Conservation (phyloP, 345 rosid species). For the Lepidium africanum region DNA sequence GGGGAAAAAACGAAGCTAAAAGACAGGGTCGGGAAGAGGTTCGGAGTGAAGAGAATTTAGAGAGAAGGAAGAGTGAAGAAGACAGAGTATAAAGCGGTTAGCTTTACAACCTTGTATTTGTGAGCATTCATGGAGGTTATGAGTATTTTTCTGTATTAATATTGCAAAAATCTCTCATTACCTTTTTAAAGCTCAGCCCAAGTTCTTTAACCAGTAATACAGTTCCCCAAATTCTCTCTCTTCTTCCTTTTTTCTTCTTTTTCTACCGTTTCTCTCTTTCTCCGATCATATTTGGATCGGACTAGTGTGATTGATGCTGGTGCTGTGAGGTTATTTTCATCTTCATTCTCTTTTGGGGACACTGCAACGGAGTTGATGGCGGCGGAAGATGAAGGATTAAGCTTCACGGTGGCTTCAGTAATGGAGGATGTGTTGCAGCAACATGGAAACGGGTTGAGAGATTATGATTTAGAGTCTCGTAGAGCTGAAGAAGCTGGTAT, state of each 20-base stretch:
- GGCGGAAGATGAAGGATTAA: slow-evolving; percentile 39
- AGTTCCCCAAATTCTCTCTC: neutral
- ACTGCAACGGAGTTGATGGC: slow-evolving; percentile 26
- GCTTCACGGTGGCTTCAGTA: slow-evolving; percentile 54
- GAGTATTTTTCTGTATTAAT: slow-evolving; percentile 23
- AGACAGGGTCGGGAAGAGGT: neutral
- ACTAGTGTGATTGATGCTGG: slow-evolving; percentile 2
- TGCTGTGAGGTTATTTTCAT: neutral
- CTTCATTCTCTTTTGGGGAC: neutral
- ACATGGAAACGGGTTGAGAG: slow-evolving; percentile 44
- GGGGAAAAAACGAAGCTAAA: slow-evolving; percentile 7
- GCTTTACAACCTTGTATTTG: slow-evolving; percentile 37
- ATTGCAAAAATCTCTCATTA: slow-evolving; percentile 8
- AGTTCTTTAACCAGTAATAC: neutral
- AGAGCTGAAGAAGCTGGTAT: slow-evolving; percentile 72
- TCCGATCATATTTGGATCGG: slow-evolving; percentile 11
- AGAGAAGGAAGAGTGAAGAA: slow-evolving; percentile 7
- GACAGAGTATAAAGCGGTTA: slow-evolving; percentile 39
- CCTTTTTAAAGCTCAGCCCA: neutral
- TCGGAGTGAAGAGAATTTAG: slow-evolving; percentile 10
- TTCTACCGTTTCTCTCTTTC: neutral
- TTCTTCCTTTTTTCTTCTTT: neutral
- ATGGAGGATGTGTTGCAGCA: slow-evolving; percentile 69
- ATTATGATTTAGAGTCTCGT: slow-evolving; percentile 55
- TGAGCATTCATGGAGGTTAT: slow-evolving; percentile 33